phyloP scores from a whole-genome alignment of 139 green algal species.

The Marvania coccoides region DNA sequence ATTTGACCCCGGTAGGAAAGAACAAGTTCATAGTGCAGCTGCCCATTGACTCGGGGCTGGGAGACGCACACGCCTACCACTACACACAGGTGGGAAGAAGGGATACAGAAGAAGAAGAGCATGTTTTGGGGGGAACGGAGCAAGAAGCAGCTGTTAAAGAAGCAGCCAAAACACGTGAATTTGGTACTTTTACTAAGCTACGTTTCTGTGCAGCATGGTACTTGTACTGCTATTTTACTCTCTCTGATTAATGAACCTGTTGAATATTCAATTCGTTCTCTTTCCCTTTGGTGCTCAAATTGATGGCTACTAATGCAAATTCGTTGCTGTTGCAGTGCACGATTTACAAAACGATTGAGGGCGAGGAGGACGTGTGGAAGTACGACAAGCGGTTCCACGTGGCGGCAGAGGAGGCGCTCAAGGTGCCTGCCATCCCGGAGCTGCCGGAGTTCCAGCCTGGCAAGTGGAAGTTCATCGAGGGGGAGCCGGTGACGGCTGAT shows the following conservation, averaged over 20 bases:
- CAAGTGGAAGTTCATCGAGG: slow-evolving; percentile 52
- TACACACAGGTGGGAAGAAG: no score
- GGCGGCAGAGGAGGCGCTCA: slow-evolving; percentile 21
- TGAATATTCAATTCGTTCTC: no score
- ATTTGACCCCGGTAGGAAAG: slow-evolving; percentile 31
- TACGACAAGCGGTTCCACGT: slow-evolving; percentile 71
- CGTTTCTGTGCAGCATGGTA: no score
- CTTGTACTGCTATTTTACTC: no score
- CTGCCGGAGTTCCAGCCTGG: slow-evolving; percentile 30
- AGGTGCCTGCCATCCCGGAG: slow-evolving; percentile 49
- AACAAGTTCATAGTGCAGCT: slow-evolving; percentile 72
- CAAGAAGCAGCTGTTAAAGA: not conserved
- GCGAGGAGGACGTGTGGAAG: slow-evolving; percentile 60
- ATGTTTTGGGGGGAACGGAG: not conserved
- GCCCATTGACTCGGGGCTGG: slow-evolving; percentile 63
- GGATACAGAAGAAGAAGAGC: slow-evolving; percentile 22
- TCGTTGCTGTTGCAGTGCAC: slow-evolving; percentile 18
- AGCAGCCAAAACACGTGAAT: not conserved
- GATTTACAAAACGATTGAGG: slow-evolving; percentile 35
- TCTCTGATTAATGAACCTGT: no score
- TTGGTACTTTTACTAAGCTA: no score
- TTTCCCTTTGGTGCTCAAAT: no score
- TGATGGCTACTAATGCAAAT: no score
- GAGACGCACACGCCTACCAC: slow-evolving; percentile 66
- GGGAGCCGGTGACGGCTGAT: slow-evolving; percentile 33